Base-by-base conservation (phyloP, 768 basidiomycete species). In the Amanita thiersii region DNA sequence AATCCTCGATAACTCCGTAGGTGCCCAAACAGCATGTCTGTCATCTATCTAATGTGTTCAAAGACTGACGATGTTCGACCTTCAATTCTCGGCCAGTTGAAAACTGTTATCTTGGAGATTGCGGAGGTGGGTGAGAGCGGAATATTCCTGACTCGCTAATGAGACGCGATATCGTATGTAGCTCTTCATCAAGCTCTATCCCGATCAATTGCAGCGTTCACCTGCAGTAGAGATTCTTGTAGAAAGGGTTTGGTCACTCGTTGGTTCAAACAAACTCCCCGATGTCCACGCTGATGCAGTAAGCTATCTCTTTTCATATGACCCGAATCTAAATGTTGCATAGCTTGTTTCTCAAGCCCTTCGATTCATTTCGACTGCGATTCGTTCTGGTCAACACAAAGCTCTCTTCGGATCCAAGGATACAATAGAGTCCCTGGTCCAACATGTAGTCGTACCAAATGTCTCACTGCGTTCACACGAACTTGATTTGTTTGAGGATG, bases 401-500 rank as follows among this genome's bases (percentile, higher is more conserved):
- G 51, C 70, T 1, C 72, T 97, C 9, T 92, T 97, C 57, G 86
- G 87, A 37, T 68, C 83, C 1, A 70, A 70, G n/a, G 81, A 85
- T 1, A 91, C 84, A 1, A 82, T 97, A 42, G 76, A 79, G 9
- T 75, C 78, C 2, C 79, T 99, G 43, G 78, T 90, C 4, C 81
- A 91, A 59, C 85, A 87, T 39, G 89, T 98, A 44, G 84, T 97
- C 18, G 72, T 98, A 19, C 92, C 94, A n/a, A 97, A 96, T 52
- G 87, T 96, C 45, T 68, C 76, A 10, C 69, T 98, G 10, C 76
- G 92, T 47, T 82, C 86, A 28, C 86, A 90, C 50, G 93, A 97
- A 43, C 73, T 88, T 37, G 96, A 99, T 53, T 82, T 91, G 58
- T 98, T 99, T 53, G 92, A 96, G 61, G 96, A 98, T 47, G 93